Conservation (phyloP, 75 land plant species). For the Larix kaempferi region DNA sequence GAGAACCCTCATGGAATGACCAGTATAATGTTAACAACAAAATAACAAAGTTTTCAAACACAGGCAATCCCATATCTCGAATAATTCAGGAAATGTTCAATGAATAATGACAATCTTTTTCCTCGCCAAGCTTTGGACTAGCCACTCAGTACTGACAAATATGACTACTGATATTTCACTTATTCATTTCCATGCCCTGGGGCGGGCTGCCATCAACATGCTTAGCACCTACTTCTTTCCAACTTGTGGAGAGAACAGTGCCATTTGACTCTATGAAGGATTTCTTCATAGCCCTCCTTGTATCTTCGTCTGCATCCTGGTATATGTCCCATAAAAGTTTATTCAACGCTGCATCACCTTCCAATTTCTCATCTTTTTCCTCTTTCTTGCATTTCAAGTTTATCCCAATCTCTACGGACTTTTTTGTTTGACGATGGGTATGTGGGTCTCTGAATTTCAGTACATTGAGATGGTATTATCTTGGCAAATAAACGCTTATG, state of each 20-base stretch:
- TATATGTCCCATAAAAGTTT: conserved; percentile 87
- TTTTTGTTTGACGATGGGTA: conserved; percentile 85
- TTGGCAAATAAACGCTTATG: too few relatives aligned
- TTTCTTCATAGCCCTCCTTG: conserved; percentile 88
- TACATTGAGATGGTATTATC: too few relatives aligned
- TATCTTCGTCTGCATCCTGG: conserved; percentile 86
- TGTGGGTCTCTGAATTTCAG: conserved; percentile 25
- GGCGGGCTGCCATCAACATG: conserved; percentile 85
- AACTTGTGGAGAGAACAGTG: conserved; percentile 90
- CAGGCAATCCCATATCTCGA: too few relatives aligned
- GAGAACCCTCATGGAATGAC: too few relatives aligned
- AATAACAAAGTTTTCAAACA: too few relatives aligned
- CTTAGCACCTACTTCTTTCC: conserved; percentile 94
- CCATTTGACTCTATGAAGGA: conserved; percentile 97
- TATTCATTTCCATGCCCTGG: conserved; percentile 95
- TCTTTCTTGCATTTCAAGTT: conserved; percentile 94
- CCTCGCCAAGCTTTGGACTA: too few relatives aligned
- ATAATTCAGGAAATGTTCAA: too few relatives aligned
- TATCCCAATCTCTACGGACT: conserved; percentile 77
- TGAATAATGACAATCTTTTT: too few relatives aligned
- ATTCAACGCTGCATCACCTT: conserved; percentile 97
- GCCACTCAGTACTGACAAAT: too few relatives aligned
- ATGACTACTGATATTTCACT: conserved; percentile 21
- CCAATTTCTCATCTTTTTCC: conserved; percentile 86
- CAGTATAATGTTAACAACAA: too few relatives aligned